Evolutionary conservation across 805 yeast genomes (phyloP).

Genomic region (Metschnikowia bowlesiae): DNA sequence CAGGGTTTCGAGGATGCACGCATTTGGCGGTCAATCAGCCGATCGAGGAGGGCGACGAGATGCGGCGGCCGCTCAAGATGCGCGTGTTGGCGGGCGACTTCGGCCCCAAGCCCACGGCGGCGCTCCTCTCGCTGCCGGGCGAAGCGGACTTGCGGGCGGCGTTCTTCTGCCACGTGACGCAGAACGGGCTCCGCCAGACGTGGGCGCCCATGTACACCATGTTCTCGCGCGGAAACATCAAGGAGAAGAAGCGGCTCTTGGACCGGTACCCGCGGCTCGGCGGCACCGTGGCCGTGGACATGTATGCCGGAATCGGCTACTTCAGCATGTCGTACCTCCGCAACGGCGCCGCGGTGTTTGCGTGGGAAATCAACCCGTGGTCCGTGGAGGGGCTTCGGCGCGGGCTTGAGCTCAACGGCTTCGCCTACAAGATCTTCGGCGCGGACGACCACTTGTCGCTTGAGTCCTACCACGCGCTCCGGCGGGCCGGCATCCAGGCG

Average conservation of each 20-base stretch:
- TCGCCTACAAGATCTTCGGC: slow-evolving; percentile 14
- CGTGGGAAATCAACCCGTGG: slow-evolving; percentile 89
- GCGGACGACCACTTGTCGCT: slow-evolving; percentile 3
- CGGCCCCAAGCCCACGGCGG: slow-evolving; percentile 40
- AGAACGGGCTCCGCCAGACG: slow-evolving; percentile 69
- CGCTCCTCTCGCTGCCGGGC: slow-evolving; percentile 17
- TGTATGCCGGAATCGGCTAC: slow-evolving; percentile 85
- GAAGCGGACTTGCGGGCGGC: slow-evolving; percentile 45
- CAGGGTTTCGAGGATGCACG: slow-evolving; percentile 25
- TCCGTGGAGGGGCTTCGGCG: slow-evolving; percentile 64
- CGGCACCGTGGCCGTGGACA: slow-evolving; percentile 52
- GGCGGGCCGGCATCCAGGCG: slow-evolving; percentile 24
- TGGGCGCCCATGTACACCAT: slow-evolving; percentile 87
- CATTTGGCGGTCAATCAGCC: slow-evolving; percentile 74
- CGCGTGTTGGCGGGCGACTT: slow-evolving; percentile 62
- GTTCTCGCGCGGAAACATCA: slow-evolving; percentile 85
- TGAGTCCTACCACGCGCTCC: neutral
- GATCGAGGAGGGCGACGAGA: slow-evolving; percentile 48
- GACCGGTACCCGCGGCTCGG: slow-evolving; percentile 33
- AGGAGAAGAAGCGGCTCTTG: slow-evolving; percentile 68
- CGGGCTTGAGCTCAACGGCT: slow-evolving; percentile 48
- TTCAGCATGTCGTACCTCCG: slow-evolving; percentile 66
- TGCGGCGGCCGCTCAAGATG: slow-evolving; percentile 64
- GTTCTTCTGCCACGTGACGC: slow-evolving; percentile 68
- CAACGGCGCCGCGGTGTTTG: slow-evolving; percentile 51